Conservation (phyloP, 495 filamentous ascomycete species). For the Xylaria telfairii region DNA sequence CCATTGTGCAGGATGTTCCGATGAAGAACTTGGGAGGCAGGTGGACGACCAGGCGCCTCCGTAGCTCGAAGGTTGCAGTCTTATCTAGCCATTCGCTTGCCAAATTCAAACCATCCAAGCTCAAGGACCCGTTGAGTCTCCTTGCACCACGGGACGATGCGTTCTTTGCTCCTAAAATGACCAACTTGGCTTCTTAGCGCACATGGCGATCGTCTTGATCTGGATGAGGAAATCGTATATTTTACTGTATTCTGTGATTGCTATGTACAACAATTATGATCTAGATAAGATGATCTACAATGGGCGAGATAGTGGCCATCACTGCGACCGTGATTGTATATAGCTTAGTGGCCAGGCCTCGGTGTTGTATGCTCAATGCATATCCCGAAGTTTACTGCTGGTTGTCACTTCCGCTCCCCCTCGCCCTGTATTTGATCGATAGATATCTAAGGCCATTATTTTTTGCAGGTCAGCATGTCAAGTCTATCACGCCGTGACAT, state of each 20-base stretch:
- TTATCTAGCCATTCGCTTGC: constrained; percentile 25
- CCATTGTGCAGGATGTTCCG: constrained; percentile 20
- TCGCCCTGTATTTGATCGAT: background rate
- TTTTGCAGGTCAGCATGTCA: background rate
- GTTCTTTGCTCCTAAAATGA: constrained; percentile 11
- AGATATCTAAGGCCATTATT: background rate
- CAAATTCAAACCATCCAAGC: constrained; percentile 13
- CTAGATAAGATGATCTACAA: constrained; percentile 3
- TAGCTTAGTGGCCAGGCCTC: background rate
- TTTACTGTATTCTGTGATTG: constrained; percentile 14
- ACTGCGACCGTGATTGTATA: background rate
- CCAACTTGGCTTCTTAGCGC: background rate
- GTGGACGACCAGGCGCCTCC: constrained; percentile 1
- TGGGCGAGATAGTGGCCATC: background rate
- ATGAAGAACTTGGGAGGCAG: constrained; percentile 14
- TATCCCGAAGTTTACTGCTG: background rate
- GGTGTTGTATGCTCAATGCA: background rate
- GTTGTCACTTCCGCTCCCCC: background rate
- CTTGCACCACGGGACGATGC: background rate
- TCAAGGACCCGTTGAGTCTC: constrained; percentile 23
- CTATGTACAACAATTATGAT: constrained; percentile 7
- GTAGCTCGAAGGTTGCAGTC: background rate
- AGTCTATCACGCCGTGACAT: constrained; percentile 32
- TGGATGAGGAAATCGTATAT: background rate
- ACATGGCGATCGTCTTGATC: background rate